These are phyloP conservation scores for Mycocalia duriaeana DNA, from an alignment of 1,284 basidiomycete genomes.

Conservation along the genomic window DNA sequence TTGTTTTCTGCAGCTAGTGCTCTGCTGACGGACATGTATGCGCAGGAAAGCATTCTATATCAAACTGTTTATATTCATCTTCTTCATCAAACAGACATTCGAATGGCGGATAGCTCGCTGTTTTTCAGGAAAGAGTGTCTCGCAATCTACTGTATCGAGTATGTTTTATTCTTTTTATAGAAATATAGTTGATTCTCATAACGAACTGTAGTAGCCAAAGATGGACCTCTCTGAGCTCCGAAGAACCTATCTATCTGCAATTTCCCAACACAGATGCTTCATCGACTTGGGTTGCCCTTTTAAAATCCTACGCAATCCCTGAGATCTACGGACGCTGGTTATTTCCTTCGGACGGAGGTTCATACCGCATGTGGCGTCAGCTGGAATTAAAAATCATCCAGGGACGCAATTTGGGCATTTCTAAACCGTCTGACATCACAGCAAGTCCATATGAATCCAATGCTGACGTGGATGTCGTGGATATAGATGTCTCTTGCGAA, in stretches of 20 bases:
- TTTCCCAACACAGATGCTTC: conserved; percentile 56
- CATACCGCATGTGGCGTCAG: conserved; percentile 82
- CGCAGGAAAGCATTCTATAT: conserved; percentile 64
- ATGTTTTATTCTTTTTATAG: conserved; percentile 14
- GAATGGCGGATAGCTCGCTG: conserved; percentile 62
- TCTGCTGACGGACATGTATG: conserved; percentile 1
- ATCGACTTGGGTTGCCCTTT: conserved; percentile 67
- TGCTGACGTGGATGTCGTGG: conserved; percentile 47
- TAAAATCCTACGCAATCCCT: conserved; percentile 71
- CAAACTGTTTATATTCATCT: conserved; percentile 69
- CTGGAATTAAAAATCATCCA: conserved; percentile 66
- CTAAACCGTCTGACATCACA: conserved; percentile 25
- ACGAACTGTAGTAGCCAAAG: conserved; percentile 45
- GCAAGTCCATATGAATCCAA: conserved; percentile 23
- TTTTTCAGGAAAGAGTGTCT: conserved; percentile 70
- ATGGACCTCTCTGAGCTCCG: conserved; percentile 47
- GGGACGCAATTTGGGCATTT: conserved; percentile 61
- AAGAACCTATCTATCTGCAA: conserved; percentile 68
- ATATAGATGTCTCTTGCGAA: conserved; percentile 68
- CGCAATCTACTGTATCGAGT: conserved; percentile 61
- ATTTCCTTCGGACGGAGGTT: conserved; percentile 59
- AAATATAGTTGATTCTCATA: conserved; percentile 5
- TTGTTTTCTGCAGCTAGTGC: conserved; percentile 1
- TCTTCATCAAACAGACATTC: conserved; percentile 70
- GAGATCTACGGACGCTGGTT: conserved; percentile 67